A percentile compares a stretch with the other conserved stretches of the same genome.
Evolutionary conservation across 805 yeast genomes (phyloP).

Genomic region (Pichia manshurica): DNA sequence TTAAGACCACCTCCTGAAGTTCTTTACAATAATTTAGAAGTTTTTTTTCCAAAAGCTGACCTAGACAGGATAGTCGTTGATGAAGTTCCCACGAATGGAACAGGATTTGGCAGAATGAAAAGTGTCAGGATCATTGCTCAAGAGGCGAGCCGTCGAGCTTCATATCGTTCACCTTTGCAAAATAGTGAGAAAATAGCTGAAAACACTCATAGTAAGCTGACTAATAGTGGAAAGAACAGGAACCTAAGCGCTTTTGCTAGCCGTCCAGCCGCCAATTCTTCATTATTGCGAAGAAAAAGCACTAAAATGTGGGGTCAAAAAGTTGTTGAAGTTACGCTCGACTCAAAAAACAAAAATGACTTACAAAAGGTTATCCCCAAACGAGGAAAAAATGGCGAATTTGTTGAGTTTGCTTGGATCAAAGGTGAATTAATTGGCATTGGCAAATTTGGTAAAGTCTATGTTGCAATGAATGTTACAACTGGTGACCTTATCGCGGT

Average conservation of each 20-base stretch:
- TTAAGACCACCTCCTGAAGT: slow-evolving; percentile 95
- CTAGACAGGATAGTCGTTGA: slow-evolving; percentile 84
- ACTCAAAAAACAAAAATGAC: slow-evolving; percentile 40
- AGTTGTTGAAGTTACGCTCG: slow-evolving; percentile 76
- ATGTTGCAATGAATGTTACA: slow-evolving; percentile 84
- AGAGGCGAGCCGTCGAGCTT: slow-evolving; percentile 64
- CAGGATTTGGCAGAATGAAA: slow-evolving; percentile 62
- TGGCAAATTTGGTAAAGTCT: slow-evolving; percentile 95
- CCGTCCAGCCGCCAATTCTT: slow-evolving; percentile 12
- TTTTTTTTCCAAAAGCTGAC: slow-evolving; percentile 87
- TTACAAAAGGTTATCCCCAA: slow-evolving; percentile 2
- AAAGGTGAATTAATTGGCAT: slow-evolving; percentile 95
- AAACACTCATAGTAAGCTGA: no score
- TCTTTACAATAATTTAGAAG: slow-evolving; percentile 84
- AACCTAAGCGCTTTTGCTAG: not conserved
- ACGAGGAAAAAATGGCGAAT: slow-evolving; percentile 43
- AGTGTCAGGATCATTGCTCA: slow-evolving; percentile 90
- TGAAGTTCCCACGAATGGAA: slow-evolving; percentile 40
- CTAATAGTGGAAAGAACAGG: slow-evolving; percentile 2
- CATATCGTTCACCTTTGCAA: slow-evolving; percentile 12
- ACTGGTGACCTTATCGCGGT: slow-evolving; percentile 99
- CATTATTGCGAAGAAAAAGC: slow-evolving; percentile 61
- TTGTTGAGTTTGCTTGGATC: slow-evolving; percentile 87
- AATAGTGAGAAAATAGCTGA: slow-evolving; percentile 16
- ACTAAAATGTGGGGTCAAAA: slow-evolving; percentile 98